Percentiles rank a stretch among this genome's conserved stretches.
Evolutionary conservation across 2,329 filamentous ascomycete species (phyloP).

Genomic region (Lecanicillium sp.): DNA sequence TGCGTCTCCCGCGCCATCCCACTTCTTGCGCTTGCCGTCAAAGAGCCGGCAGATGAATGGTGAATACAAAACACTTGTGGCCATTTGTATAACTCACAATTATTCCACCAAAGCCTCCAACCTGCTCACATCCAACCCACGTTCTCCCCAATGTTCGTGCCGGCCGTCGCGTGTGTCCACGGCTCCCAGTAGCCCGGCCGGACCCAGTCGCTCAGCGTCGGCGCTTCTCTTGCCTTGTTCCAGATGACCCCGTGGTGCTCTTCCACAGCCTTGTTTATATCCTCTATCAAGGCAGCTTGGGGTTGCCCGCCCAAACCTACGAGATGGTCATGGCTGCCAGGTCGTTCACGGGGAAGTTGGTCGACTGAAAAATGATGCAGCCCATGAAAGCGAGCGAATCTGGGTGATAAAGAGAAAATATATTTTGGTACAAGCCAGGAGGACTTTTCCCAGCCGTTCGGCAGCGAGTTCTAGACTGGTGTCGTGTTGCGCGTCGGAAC

Average conservation of each 20-base stretch:
- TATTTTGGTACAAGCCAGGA: conserved; percentile 34
- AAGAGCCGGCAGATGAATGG: conserved; percentile 37
- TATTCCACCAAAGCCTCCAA: conserved; percentile 36
- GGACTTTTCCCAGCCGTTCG: conserved; percentile 25
- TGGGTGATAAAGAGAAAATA: conserved; percentile 37
- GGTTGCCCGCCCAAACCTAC: conserved; percentile 37
- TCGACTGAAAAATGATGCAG: conserved; percentile 28
- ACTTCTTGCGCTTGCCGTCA: conserved; percentile 33
- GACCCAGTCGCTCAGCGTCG: conserved; percentile 23
- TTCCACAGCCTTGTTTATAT: conserved; percentile 33
- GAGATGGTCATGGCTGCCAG: conserved; percentile 37
- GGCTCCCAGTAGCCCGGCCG: conserved; percentile 29
- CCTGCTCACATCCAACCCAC: conserved; percentile 35
- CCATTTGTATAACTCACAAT: conserved; percentile 32
- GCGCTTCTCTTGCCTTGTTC: conserved; percentile 22
- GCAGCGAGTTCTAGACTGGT: conserved; percentile 19
- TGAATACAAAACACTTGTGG: conserved; percentile 33
- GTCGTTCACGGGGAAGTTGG: conserved; percentile 33
- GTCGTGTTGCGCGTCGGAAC: conserved; percentile 22
- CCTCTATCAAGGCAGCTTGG: conserved; percentile 28
- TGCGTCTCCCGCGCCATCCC: conserved; percentile 33
- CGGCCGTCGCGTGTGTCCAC: conserved; percentile 37
- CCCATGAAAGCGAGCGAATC: conserved; percentile 39
- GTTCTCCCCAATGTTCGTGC: conserved; percentile 33
- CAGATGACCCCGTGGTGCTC: conserved; percentile 29